phyloP scores from a whole-genome alignment of 768 basidiomycete species.

The Trametes villosa region DNA sequence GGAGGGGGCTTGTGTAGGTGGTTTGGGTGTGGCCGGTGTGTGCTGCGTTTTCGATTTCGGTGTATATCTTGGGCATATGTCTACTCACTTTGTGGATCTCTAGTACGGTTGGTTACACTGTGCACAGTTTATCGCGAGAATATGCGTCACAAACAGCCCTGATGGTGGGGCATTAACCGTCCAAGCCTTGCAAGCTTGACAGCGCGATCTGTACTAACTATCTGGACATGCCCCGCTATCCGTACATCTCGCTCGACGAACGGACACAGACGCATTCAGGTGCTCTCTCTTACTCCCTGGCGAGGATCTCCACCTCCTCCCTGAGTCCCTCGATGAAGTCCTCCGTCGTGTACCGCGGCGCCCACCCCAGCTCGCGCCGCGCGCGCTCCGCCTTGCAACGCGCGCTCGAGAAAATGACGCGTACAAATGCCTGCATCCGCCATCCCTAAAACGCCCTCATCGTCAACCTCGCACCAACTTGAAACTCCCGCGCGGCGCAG shows the following conservation, averaged over 20 bases:
- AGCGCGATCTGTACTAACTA: no score
- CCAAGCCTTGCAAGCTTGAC: no score
- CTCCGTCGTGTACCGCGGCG: constrained; percentile 47
- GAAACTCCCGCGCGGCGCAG: no score
- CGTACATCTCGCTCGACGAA: no score
- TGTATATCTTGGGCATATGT: constrained; percentile 46
- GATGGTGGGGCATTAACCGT: no score
- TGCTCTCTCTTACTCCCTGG: no score
- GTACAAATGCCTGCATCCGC: not conserved
- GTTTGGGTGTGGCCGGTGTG: not conserved
- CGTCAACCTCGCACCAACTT: no score
- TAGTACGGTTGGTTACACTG: not conserved
- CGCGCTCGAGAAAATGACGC: constrained; percentile 22
- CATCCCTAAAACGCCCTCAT: not conserved
- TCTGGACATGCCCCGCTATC: no score
- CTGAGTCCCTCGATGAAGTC: constrained; percentile 55
- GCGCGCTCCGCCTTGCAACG: constrained; percentile 37
- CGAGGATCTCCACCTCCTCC: constrained; percentile 43
- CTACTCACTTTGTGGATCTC: not conserved
- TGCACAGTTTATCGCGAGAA: no score
- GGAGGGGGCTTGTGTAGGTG: constrained; percentile 65
- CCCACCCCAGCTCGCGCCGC: constrained; percentile 51
- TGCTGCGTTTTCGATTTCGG: constrained; percentile 22
- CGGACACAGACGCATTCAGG: no score
- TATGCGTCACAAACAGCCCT: no score